Conservation (phyloP, 108 stramenopile genomes). For the Nannochloropsis gaditana region DNA sequence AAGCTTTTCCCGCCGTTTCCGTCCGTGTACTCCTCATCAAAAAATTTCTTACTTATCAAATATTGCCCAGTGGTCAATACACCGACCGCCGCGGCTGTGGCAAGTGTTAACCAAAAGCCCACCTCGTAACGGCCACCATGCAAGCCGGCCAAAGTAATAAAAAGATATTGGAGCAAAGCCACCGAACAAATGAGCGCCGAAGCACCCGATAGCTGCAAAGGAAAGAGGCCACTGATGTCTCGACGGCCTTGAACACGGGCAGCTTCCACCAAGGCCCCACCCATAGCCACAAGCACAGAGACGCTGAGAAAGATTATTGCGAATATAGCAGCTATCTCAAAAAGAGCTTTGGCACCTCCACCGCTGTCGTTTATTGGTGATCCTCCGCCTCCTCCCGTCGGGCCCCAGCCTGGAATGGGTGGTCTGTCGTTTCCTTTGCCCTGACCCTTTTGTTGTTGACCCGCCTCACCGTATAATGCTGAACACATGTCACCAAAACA, state of each 20-base stretch:
- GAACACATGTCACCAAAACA: not conserved
- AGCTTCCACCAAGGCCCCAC: not conserved
- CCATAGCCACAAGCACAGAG: not conserved
- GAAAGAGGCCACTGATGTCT: not conserved
- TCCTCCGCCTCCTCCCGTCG: not conserved
- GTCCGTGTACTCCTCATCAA: conserved; percentile 11
- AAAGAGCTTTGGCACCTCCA: not conserved
- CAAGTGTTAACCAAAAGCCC: not conserved
- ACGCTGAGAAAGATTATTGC: not conserved
- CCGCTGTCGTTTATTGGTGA: not conserved
- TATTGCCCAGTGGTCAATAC: not conserved
- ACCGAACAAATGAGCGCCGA: not conserved
- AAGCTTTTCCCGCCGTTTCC: not conserved
- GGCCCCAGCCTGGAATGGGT: conserved; percentile 6
- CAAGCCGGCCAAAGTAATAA: not conserved
- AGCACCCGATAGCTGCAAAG: conserved; percentile 11
- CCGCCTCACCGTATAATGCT: not conserved
- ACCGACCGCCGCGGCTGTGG: not conserved
- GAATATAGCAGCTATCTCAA: not conserved
- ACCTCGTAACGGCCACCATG: not conserved
- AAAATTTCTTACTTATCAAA: not conserved
- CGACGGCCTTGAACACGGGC: conserved; percentile 15
- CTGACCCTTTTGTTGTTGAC: not conserved
- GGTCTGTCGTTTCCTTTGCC: not conserved
- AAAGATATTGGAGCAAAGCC: not conserved